Evolutionary conservation across 1,284 basidiomycete genomes (phyloP).

Genomic region (Apiotrichum laibachii): DNA sequence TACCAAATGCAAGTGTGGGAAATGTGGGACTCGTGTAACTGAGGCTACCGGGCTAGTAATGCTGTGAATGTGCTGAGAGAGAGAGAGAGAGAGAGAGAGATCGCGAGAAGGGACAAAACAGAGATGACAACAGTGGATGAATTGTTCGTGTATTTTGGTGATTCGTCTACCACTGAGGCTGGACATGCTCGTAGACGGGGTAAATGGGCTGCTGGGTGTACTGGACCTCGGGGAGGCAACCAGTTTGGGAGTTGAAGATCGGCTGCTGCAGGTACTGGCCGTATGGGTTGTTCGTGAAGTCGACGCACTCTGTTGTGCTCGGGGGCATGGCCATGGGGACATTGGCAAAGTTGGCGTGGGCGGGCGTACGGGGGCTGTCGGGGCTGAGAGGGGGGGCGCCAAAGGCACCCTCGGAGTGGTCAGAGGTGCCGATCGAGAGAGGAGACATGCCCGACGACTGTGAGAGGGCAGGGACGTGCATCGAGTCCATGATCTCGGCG

Average conservation of each 20-base stretch:
- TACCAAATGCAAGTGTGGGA: not conserved
- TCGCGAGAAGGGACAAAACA: too few species aligned
- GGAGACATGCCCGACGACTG: constrained; percentile 16
- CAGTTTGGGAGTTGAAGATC: constrained; percentile 4
- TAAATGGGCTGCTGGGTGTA: constrained; percentile 5
- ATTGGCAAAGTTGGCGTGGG: constrained; percentile 15
- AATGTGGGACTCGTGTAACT: not conserved
- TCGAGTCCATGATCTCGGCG: constrained; percentile 3
- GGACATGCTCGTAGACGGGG: constrained; percentile 17
- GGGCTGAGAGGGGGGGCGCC: constrained; percentile 8
- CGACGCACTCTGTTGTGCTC: constrained; percentile 8
- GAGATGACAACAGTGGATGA: too few species aligned
- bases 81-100: not conserved
- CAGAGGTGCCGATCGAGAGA: constrained; percentile 11
- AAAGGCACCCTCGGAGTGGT: constrained; percentile 6
- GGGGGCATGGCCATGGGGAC: constrained; percentile 13
- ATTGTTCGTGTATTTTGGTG: not conserved
- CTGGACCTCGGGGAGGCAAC: constrained; percentile 3
- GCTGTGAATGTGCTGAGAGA: not conserved
- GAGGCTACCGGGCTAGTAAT: not conserved
- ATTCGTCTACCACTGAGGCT: constrained; percentile 15
- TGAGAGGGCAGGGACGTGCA: constrained; percentile 5
- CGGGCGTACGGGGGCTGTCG: constrained; percentile 15
- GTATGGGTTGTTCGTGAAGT: not conserved
- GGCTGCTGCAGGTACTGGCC: constrained; percentile 10